A percentile compares a stretch with the other conserved stretches of the same genome.
phyloP scores from a whole-genome alignment of 140 eudicot species.

The Bidens hawaiensis region DNA sequence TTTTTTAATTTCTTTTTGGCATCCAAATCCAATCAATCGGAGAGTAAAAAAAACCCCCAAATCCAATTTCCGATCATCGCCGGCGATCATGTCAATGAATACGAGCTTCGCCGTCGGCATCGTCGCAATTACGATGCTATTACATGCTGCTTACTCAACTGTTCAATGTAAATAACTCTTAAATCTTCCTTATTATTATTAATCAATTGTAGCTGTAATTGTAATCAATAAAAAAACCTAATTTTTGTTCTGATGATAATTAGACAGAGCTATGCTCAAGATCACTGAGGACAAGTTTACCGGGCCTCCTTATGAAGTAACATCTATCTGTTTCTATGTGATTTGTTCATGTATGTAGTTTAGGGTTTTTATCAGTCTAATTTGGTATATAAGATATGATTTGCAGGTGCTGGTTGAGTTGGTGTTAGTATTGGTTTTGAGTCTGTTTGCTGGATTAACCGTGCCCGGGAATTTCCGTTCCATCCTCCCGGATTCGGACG shows the following conservation, averaged over 20 bases:
- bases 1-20: no score
- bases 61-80: conserved; percentile 28
- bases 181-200: not conserved
- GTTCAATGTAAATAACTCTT: conserved; percentile 81
- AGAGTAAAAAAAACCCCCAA: conserved; percentile 14
- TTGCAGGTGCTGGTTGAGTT: conserved; percentile 74
- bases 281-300: conserved; percentile 82
- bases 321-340: not conserved
- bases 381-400: not conserved
- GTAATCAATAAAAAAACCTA: not conserved
- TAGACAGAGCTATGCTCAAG: conserved; percentile 74
- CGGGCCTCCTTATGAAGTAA: conserved; percentile 71
- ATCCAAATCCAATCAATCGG: no score
- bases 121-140: conserved; percentile 62
- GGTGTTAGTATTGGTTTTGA: conserved; percentile 45
- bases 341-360: not conserved
- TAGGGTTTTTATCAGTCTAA: conserved; percentile 17
- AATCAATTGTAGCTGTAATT: not conserved
- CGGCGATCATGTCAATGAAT: conserved; percentile 31
- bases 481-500: no score
- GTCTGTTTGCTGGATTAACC: no score
- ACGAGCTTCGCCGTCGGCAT: conserved; percentile 64
- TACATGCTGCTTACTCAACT: conserved; percentile 85
- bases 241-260: not conserved
- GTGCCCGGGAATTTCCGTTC: no score